These are phyloP conservation scores for Hypoxylon lienhwacheense DNA, from an alignment of 495 filamentous ascomycete genomes.

Conservation along the genomic window DNA sequence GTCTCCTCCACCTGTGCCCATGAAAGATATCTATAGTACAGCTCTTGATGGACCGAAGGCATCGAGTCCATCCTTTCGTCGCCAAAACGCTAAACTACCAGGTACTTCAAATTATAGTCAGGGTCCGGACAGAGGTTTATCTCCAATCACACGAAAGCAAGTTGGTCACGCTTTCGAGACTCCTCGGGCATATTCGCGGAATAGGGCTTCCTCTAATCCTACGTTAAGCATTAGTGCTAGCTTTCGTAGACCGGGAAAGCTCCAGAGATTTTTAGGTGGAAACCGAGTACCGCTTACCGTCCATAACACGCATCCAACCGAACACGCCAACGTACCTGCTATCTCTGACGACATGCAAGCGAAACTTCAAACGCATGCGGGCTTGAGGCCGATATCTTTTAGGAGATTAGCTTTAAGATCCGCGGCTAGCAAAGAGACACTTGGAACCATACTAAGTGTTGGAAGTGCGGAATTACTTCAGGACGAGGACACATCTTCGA, in stretches of 20 bases:
- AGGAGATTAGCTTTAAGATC: constrained; percentile 41
- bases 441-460: constrained; percentile 49
- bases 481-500: constrained; percentile 25
- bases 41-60: constrained; percentile 3
- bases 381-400: constrained; percentile 35
- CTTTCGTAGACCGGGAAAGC: constrained; percentile 42
- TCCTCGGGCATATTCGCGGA: neutral
- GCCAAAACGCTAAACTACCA: constrained; percentile 1
- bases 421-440: constrained; percentile 43
- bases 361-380: constrained; percentile 41
- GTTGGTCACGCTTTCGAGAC: neutral
- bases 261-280: constrained; percentile 47
- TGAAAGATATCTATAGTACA: constrained; percentile 20
- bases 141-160: constrained; percentile 7
- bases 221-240: constrained; percentile 40
- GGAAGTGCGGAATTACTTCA: constrained; percentile 42
- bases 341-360: constrained; percentile 40
- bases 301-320: constrained; percentile 38
- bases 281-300: constrained; percentile 36
- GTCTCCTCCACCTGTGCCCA: constrained; percentile 31
- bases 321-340: constrained; percentile 38
- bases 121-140: neutral
- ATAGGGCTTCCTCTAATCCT: constrained; percentile 27
- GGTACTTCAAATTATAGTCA: neutral
- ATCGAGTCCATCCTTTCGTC: constrained; percentile 3